A percentile compares a stretch with the other conserved stretches of the same genome.
phyloP scores from a whole-genome alignment of 1,139 yeast genomes.

The Pichia inconspicua region DNA sequence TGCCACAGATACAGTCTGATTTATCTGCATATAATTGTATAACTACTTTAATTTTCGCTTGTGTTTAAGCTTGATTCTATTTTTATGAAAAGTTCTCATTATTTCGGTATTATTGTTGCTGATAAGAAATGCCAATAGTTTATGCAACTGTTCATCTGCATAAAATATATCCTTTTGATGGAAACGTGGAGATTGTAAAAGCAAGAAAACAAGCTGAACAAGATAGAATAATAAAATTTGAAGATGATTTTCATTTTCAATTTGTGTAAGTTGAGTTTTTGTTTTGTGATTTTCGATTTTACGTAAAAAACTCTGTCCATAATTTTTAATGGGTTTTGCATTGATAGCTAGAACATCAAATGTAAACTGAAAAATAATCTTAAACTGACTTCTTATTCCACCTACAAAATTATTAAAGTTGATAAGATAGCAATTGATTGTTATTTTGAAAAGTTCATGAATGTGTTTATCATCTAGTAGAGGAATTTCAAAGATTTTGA shows the following conservation, averaged over 20 bases:
- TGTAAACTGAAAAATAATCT: conserved; percentile 6
- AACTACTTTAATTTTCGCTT: neutral
- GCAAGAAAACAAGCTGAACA: conserved; percentile 9
- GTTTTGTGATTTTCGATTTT: conserved; percentile 4
- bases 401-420: conserved; percentile 8
- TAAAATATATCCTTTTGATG: neutral
- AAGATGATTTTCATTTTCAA: conserved; percentile 1
- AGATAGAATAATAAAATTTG: conserved; percentile 9
- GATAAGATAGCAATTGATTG: conserved; percentile 9
- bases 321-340: neutral
- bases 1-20: neutral
- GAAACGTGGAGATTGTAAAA: neutral
- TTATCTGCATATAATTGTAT: neutral
- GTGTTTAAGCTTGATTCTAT: neutral
- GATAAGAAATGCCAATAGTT: conserved; percentile 14
- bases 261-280: conserved; percentile 6
- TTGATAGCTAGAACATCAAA: conserved; percentile 8
- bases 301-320: conserved; percentile 2
- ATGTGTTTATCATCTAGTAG: conserved; percentile 2
- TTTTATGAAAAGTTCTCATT: conserved; percentile 3
- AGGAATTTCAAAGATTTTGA: conserved; percentile 3
- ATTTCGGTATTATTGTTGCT: conserved; percentile 6
- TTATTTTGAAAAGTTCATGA: conserved; percentile 8
- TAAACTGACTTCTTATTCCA: conserved; percentile 3
- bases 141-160: neutral